Base-by-base conservation (phyloP, 441 rosid genomes). In the Mallotus repandus region DNA sequence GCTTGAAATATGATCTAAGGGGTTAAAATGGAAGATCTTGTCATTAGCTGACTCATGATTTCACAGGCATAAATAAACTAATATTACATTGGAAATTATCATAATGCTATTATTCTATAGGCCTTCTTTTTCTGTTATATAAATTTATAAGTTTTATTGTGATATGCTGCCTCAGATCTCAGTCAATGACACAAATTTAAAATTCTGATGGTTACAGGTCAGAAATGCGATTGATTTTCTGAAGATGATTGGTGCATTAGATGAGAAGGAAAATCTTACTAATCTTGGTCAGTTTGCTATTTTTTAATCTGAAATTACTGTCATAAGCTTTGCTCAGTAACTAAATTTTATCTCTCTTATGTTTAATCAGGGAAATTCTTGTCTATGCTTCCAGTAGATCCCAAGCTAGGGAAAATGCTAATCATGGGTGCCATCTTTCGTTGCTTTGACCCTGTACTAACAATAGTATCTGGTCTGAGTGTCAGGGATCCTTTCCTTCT, bases 341-440 rank as follows among this genome's bases (percentile, higher is more conserved):
- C 48, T 76, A 75, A 74, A 62, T 61, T 63, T 63, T 61, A 32
- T 58, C 18, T 68, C 45, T 62, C 54, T 55, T 2, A 71, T 22
- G 45, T 69, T 63, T 56, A 22, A 71, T 53, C 84, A 96, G 99
- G 99, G 70, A 92, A 86, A 73, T 88, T 81, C 77, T 86, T 96
- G 81, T 89, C 98, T 13, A 85, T 89, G 81, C 97, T 96, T 70
- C 99, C 99, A 2, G 99, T 96, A 65, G 99, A 96, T 87, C 99
- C 99, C 58, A 96, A 96, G 87, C 91, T 96, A 43, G 99, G 99
- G 79, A 96, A 96, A 85, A 93, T 96, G 99, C 92, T 96, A 64
- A 81, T 96, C 69, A 94, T 96, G 98, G 99, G 99, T 78, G 92
- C 98, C 64, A 84, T 92, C 80, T 94, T 96, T 78, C 85, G 80